A percentile compares a stretch with the other conserved stretches of the same genome.
These are phyloP conservation scores for Acacia concinna DNA, from an alignment of 331 rosid genomes.

Conservation along the genomic window DNA sequence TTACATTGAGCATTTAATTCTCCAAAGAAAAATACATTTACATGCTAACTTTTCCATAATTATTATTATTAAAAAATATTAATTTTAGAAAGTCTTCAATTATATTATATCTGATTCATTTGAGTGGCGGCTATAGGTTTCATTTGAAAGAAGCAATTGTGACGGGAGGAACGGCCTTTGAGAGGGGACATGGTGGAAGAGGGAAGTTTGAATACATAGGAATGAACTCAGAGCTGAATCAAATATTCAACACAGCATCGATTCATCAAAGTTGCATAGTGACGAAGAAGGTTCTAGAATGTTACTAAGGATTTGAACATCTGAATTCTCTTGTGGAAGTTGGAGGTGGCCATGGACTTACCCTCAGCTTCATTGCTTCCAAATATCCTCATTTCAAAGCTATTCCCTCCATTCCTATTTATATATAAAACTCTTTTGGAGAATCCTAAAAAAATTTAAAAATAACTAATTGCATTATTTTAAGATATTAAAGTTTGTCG, in stretches of 20 bases:
- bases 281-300: constrained; percentile 28
- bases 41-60: too few species aligned
- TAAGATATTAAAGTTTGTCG: too few species aligned
- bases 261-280: neutral
- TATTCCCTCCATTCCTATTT: too few species aligned
- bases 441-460: too few species aligned
- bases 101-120: neutral
- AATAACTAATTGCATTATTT: too few species aligned
- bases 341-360: constrained; percentile 36
- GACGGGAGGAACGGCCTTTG: neutral
- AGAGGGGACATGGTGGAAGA: neutral
- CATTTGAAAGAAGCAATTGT: neutral
- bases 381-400: constrained; percentile 32
- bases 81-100: neutral
- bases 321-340: constrained; percentile 31
- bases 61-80: neutral
- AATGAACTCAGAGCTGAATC: neutral
- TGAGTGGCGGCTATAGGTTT: neutral
- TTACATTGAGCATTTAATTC: neutral
- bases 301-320: constrained; percentile 28
- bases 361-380: constrained; percentile 28
- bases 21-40: too few species aligned
- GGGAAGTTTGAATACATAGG: neutral
- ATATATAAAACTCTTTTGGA: too few species aligned
- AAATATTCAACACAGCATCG: neutral